Evolutionary conservation across 345 rosid genomes (phyloP), one percentile per base, ranked within the genome.

Genomic region (Pistacia vera): DNA sequence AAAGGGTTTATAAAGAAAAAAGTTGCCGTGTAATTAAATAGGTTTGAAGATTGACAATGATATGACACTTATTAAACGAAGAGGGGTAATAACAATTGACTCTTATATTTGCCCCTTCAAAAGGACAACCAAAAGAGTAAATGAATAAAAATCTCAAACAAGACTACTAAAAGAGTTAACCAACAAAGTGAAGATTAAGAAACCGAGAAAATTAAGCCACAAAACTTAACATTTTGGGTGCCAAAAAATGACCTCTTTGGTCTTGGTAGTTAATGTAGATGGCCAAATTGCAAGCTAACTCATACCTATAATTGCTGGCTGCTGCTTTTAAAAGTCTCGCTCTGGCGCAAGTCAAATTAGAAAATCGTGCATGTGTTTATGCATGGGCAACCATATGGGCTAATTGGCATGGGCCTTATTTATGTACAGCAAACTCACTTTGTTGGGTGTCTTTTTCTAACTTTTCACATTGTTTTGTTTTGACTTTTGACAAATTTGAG

Each of bases 251-350:
- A 41, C 30, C 30, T 28, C 30, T 28, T 28, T n/a, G 7, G 46
- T 41, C 55, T 46, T 48, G 76, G 79, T 79, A 0, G 84, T 57
- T 70, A 66, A 81, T 75, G 76, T n/a, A 66, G 82, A 74, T 70
- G 74, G 81, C 86, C 88, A 75, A 81, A 76, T 36, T 65, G 22
- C 76, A 68, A 81, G 80, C 88, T 79, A 79, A 79, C 79, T 73
- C 75, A 6, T 52, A 75, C 85, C 80, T 52, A 70, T 3, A 59
- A 64, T 20, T 6, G 54, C 8, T 9, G 81, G 78, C 63, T n/a
- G 74, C n/a, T n/a, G n/a, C n/a, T n/a, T n/a, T 46, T 6, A 77
- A 13, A 57, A 75, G 30, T 51, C 9, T 41, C 20, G 20, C 12
- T 3, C 62, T 41, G 4, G 30, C 30, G 28, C 12, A 4, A 70